Base-by-base conservation (phyloP, 192 early-diverging fungal genomes). In the Powellomyces hirtus region DNA sequence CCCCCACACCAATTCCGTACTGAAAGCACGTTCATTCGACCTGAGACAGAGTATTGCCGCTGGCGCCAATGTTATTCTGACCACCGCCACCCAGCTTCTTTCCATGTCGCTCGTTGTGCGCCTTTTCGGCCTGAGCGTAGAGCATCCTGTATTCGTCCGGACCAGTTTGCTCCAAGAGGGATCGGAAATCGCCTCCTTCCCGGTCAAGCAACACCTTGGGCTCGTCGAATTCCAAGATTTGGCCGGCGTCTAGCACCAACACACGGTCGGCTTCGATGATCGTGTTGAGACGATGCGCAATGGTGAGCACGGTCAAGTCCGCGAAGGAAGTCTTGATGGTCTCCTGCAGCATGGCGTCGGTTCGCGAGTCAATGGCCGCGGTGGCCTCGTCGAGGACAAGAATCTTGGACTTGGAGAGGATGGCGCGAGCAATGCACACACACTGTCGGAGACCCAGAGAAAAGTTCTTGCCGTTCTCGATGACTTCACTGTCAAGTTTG, bases 331-430 rank as follows among this genome's bases (percentile, higher is more conserved):
- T 62, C 33, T 68, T 61, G 68, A 85, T 85, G 20, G 81, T 71
- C 13, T 78, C 72, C 62, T 85, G 84, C 33, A 85, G 76, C 51
- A 85, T 70, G 18, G 66, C 38, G 67, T 82, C 84, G 16, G 84
- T 82, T 51, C 72, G 67, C 13, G 55, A 60, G 64, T 87, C 86
- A 37, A 82, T 69, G 5, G 81, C 72, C 13, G 79, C 77, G 1
- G 86, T 87, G 13, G 86, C 82, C 66, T 85, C 83, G 65, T 87
- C 85, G 65, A 87, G 68, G 13, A 87, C 80, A 18, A 87, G 66
- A 13, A 87, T 74, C 57, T 75, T 78, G 30, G 79, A 69, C 36
- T 79, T 78, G 44, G 73, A 60, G 13, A 87, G 58, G 35, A 87
- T 79, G 0, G 85, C 85, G 14, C 85, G 59, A 2, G 83, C 83